phyloP scores from a whole-genome alignment of 2,329 filamentous ascomycete genomes.

The Xylaria sp. region DNA sequence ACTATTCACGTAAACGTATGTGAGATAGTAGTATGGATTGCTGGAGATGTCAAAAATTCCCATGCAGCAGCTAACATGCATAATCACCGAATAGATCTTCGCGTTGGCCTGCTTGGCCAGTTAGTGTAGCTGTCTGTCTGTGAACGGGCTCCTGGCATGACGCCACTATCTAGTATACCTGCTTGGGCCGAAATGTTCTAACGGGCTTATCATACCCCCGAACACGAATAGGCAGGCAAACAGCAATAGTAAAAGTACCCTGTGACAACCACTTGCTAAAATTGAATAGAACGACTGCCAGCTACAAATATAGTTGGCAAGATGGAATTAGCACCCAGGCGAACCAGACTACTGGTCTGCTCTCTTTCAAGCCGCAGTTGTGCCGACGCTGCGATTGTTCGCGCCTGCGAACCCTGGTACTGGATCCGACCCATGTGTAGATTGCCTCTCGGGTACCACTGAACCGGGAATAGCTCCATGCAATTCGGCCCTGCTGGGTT shows the following conservation, averaged over 20 bases:
- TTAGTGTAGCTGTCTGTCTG: not conserved
- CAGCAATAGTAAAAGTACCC: not conserved
- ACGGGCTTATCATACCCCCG: conserved; percentile 1
- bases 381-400: not conserved
- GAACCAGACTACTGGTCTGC: not conserved
- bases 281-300: not conserved
- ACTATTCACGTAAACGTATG: not conserved
- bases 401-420: conserved; percentile 7
- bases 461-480: conserved; percentile 6
- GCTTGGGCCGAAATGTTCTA: conserved; percentile 1
- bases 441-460: not conserved
- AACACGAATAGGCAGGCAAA: not conserved
- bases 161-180: conserved; percentile 13
- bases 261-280: not conserved
- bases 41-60: not conserved
- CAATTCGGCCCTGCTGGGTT: conserved; percentile 16
- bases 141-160: not conserved
- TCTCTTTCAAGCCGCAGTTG: not conserved
- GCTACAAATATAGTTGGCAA: conserved; percentile 1
- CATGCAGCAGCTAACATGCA: conserved; percentile 18
- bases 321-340: not conserved
- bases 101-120: not conserved
- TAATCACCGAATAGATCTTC: not conserved
- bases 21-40: not conserved
- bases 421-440: not conserved